Conservation (phyloP, 352 stramenopile genomes). For the Discostella stelligera region DNA sequence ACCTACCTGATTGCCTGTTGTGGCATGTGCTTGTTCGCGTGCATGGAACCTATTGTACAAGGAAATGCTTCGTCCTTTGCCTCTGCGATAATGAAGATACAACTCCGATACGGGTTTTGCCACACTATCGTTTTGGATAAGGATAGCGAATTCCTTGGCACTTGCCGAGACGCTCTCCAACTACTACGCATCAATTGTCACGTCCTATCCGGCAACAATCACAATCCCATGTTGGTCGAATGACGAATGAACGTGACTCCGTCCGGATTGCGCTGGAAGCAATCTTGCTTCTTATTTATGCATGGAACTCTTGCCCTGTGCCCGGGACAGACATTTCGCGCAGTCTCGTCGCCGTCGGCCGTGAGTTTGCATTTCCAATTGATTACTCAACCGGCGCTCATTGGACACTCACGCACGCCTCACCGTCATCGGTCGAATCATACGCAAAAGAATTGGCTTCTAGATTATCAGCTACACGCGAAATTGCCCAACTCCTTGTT, state of each 20-base stretch:
- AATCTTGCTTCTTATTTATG: slow-evolving; percentile 3
- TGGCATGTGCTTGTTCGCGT: slow-evolving; percentile 10
- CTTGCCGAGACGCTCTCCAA: slow-evolving; percentile 5
- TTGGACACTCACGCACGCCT: background rate
- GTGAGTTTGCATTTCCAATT: slow-evolving; percentile 14
- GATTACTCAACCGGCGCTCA: background rate
- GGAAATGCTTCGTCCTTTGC: background rate
- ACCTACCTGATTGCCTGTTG: background rate
- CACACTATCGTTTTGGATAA: background rate
- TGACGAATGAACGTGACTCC: background rate
- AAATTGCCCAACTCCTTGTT: background rate
- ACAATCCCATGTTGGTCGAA: slow-evolving; percentile 31
- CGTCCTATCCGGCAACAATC: slow-evolving; percentile 19
- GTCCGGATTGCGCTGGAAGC: background rate
- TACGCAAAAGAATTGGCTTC: background rate
- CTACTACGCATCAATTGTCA: background rate
- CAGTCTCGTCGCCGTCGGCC: background rate
- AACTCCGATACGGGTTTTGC: slow-evolving; percentile 22
- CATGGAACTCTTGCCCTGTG: slow-evolving; percentile 18
- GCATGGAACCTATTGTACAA: background rate
- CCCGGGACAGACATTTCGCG: background rate
- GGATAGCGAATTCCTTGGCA: slow-evolving; percentile 28
- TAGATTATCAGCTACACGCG: background rate
- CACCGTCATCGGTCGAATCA: background rate
- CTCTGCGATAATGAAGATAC: slow-evolving; percentile 22